A percentile compares a stretch with the other conserved stretches of the same genome.
Evolutionary conservation across 2,329 filamentous ascomycete genomes (phyloP).

Genomic region (Hirsutella thompsonii): DNA sequence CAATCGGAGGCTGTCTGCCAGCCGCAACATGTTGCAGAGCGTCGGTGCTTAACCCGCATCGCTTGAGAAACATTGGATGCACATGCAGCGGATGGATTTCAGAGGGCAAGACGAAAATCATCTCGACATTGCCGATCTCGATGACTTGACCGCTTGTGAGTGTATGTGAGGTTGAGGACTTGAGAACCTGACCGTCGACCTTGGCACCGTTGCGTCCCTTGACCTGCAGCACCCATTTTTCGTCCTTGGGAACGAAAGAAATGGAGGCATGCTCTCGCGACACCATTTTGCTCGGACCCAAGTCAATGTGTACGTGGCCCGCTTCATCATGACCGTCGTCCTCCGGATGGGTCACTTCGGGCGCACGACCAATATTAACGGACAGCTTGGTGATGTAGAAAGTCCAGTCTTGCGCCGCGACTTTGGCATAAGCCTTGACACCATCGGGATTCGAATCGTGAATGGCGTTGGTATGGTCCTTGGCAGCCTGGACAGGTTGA

Average conservation of each 20-base stretch:
- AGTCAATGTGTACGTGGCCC: constrained; percentile 66
- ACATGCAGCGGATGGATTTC: constrained; percentile 55
- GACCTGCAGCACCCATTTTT: constrained; percentile 72
- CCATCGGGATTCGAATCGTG: constrained; percentile 49
- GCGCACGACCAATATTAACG: constrained; percentile 63
- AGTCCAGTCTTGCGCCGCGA: constrained; percentile 71
- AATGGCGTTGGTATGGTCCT: constrained; percentile 50
- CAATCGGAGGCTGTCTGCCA: constrained; percentile 34
- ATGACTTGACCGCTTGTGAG: constrained; percentile 82
- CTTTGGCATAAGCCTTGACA: constrained; percentile 68
- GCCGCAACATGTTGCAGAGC: constrained; percentile 13
- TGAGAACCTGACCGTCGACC: constrained; percentile 61
- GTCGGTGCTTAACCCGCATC: constrained; percentile 41
- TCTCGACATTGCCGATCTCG: constrained; percentile 84
- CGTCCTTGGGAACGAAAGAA: constrained; percentile 53
- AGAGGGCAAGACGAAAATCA: constrained; percentile 94
- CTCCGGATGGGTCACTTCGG: constrained; percentile 30
- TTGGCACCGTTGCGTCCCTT: constrained; percentile 87
- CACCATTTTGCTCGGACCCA: constrained; percentile 73
- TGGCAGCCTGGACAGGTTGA: constrained; percentile 42
- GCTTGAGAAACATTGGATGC: constrained; percentile 55
- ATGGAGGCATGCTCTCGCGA: constrained; percentile 68
- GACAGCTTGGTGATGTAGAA: constrained; percentile 68
- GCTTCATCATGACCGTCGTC: constrained; percentile 31
- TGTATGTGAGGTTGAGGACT: constrained; percentile 49